Evolutionary conservation across 768 basidiomycete species (phyloP), one percentile per base, ranked within the genome.

Genomic region (Termitomyces sp.): DNA sequence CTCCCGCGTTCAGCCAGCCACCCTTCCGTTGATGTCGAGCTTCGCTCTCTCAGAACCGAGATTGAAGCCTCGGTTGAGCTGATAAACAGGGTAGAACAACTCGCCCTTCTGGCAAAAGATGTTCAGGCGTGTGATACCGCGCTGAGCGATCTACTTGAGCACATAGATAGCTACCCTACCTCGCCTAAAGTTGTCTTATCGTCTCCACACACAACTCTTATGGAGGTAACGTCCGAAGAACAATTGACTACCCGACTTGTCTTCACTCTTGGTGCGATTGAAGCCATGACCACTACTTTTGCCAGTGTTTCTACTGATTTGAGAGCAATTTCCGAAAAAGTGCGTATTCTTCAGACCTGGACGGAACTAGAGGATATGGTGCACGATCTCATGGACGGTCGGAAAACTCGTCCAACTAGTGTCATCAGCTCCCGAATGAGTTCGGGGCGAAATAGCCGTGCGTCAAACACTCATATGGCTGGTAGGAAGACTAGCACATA

Each of bases 101-200:
- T 94, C n/a, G 80, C 78, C 10, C 70, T 74, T n/a, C 71, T 93
- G 48, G 69, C 75, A 5, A 70, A 75, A 21, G 65, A 73, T 37
- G 67, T 87, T 9, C 75, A 75, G 28, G 65, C 67, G 19, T 91
- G 89, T 62, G 92, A 95, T 66, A 72, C 76, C n/a, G 82, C 85
- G 21, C 75, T 94, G 44, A 94, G 92, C 63, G 90, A 94, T 67
- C 75, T 94, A 5, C 73, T 95, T 46, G 89, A 93, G 64, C 89
- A 93, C 64, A 77, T 93, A 53, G 92, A 95, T 67, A 91, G 87
- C 63, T 93, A 85, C 65, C 91, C 92, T 9, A 78, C 81, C 3
- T 67, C 74, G 33, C 86, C 85, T 5, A 66, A 74, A 28, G 75
- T 78, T 5, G 69, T 78, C 2, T 66, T 85, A 33, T 75, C 81